phyloP scores from a whole-genome alignment of 352 stramenopile species.

The Pythium phragmitis region DNA sequence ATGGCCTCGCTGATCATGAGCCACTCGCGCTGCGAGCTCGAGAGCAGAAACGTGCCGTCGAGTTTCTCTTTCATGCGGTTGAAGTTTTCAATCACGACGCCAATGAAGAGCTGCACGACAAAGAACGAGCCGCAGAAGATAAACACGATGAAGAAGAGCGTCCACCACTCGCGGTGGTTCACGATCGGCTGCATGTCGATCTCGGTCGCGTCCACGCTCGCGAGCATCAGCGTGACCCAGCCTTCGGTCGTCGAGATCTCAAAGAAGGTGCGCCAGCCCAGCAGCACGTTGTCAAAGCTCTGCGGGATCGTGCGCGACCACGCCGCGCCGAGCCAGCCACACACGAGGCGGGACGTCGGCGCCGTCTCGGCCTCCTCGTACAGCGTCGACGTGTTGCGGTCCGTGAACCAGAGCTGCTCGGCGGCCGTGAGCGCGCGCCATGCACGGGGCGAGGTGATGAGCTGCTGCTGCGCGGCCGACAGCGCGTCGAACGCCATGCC shows the following conservation, averaged over 20 bases:
- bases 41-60: slow-evolving; percentile 66
- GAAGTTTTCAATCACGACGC: slow-evolving; percentile 92
- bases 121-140: slow-evolving; percentile 89
- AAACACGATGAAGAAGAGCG: slow-evolving; percentile 87
- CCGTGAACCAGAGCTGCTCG: slow-evolving; percentile 45
- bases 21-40: slow-evolving; percentile 71
- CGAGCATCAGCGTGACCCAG: slow-evolving; percentile 87
- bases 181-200: slow-evolving; percentile 88
- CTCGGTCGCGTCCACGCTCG: slow-evolving; percentile 75
- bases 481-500: slow-evolving; percentile 50
- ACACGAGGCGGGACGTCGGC: slow-evolving; percentile 44
- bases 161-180: slow-evolving; percentile 70
- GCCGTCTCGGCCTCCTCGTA: neutral
- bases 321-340: slow-evolving; percentile 34
- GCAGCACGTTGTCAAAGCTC: slow-evolving; percentile 78
- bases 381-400: slow-evolving; percentile 11
- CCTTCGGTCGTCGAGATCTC: slow-evolving; percentile 91
- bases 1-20: slow-evolving; percentile 59
- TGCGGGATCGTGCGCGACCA: slow-evolving; percentile 60
- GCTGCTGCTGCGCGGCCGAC: slow-evolving; percentile 25
- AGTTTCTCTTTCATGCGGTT: slow-evolving; percentile 72
- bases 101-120: slow-evolving; percentile 91
- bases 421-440: slow-evolving; percentile 44
- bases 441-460: slow-evolving; percentile 43
- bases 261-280: slow-evolving; percentile 68